phyloP scores from a whole-genome alignment of 345 rosid species.

The Lepidium didymum region DNA sequence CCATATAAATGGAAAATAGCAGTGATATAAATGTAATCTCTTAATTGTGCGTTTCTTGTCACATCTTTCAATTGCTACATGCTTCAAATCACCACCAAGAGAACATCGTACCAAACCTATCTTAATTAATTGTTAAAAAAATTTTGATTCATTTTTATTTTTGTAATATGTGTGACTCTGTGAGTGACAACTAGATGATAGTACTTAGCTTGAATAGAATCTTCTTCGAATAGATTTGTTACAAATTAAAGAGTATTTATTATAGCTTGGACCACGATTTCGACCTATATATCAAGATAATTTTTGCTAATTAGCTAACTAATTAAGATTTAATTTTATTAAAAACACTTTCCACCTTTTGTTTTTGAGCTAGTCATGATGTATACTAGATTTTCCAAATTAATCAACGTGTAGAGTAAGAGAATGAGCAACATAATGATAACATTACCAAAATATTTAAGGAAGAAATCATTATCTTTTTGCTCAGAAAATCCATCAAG shows the following conservation, averaged over 20 bases:
- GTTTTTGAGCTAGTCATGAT: too few relatives aligned
- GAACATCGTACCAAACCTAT: background rate
- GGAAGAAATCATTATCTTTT: too few relatives aligned
- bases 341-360: too few relatives aligned
- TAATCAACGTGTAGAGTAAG: background rate
- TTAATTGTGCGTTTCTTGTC: conserved; percentile 6
- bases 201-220: background rate
- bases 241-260: background rate
- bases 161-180: background rate
- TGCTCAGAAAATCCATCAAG: too few relatives aligned
- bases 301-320: too few relatives aligned
- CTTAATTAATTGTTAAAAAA: background rate
- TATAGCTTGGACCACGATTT: background rate
- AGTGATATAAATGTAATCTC: conserved; percentile 3
- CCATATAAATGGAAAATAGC: background rate
- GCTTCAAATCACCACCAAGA: background rate
- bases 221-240: background rate
- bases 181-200: background rate
- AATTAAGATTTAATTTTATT: too few relatives aligned
- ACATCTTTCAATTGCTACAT: background rate
- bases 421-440: background rate
- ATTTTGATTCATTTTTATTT: background rate
- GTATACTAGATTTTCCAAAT: background rate
- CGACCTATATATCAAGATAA: too few relatives aligned
- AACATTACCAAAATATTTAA: background rate